phyloP scores from a whole-genome alignment of 495 filamentous ascomycete species.

The Aspergillus cavernicola region DNA sequence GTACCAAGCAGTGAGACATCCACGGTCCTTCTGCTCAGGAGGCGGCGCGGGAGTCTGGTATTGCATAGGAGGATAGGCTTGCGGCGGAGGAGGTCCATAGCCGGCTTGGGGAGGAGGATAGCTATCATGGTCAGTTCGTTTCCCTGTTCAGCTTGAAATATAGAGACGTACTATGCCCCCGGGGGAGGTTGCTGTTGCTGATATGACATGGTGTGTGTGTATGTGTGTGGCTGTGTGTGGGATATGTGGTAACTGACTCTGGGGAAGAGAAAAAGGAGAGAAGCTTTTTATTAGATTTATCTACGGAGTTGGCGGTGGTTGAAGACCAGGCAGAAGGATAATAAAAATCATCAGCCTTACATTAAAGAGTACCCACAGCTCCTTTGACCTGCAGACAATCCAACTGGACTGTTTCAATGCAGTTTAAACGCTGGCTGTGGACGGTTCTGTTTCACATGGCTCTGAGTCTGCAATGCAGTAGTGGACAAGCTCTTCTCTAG shows the following conservation, averaged over 20 bases:
- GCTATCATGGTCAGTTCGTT: not conserved
- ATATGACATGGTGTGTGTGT: conserved; percentile 6
- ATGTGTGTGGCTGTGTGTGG: not conserved
- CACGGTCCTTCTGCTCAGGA: conserved; percentile 20
- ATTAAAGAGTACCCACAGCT: not conserved
- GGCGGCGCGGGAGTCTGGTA: conserved; percentile 19
- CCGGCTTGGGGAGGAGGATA: conserved; percentile 3
- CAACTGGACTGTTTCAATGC: conserved; percentile 1
- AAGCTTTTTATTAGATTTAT: not conserved
- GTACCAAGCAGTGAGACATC: conserved; percentile 22
- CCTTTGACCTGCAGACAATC: not conserved
- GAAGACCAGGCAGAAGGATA: conserved; percentile 11
- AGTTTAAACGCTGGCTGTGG: too few species aligned
- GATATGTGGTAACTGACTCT: too few species aligned
- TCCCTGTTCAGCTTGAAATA: too few species aligned
- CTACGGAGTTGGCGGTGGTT: too few species aligned
- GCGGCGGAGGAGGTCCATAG: conserved; percentile 9
- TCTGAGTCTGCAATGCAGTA: too few species aligned
- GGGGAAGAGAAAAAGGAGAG: not conserved
- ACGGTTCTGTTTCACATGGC: too few species aligned
- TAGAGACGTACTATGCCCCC: conserved; percentile 12
- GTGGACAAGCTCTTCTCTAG: too few species aligned
- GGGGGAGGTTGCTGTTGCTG: conserved; percentile 11
- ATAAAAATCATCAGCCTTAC: conserved; percentile 8
- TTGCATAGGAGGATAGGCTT: conserved; percentile 23